Conservation (phyloP, 2,329 filamentous ascomycete species). For the Hypoxylon sp. region DNA sequence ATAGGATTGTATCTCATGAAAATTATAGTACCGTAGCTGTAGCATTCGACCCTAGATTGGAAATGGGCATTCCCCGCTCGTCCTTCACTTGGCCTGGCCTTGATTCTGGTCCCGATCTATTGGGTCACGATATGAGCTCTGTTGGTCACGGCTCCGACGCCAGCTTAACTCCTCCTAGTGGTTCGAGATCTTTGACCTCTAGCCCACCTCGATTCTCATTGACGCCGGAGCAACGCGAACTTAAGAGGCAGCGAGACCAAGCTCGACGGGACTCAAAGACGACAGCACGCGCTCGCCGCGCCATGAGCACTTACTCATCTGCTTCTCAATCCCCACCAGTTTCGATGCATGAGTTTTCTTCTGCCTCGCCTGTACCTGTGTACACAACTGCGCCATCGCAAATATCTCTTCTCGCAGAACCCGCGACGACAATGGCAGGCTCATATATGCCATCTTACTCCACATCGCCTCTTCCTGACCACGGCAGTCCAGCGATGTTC, state of each 20-base stretch:
- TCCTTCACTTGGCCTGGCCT: slow-evolving; percentile 66
- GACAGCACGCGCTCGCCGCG: slow-evolving; percentile 65
- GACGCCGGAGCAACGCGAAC: slow-evolving; percentile 72
- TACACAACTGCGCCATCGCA: slow-evolving; percentile 68
- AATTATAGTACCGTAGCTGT: slow-evolving; percentile 63
- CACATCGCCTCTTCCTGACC: slow-evolving; percentile 62
- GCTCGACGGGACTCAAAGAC: slow-evolving; percentile 72
- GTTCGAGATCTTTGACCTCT: slow-evolving; percentile 68
- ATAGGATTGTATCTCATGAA: slow-evolving; percentile 23
- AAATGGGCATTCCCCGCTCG: slow-evolving; percentile 65
- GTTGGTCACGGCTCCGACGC: slow-evolving; percentile 64
- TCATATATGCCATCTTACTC: slow-evolving; percentile 67
- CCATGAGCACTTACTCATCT: slow-evolving; percentile 61
- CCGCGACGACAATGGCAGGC: slow-evolving; percentile 60
- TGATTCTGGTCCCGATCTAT: slow-evolving; percentile 58
- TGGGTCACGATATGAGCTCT: slow-evolving; percentile 64
- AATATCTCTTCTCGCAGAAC: slow-evolving; percentile 67
- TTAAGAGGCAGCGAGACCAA: slow-evolving; percentile 73
- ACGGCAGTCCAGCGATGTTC: slow-evolving; percentile 52
- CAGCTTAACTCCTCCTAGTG: slow-evolving; percentile 66
- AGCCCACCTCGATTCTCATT: slow-evolving; percentile 70
- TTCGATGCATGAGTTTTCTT: slow-evolving; percentile 61
- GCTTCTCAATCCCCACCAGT: slow-evolving; percentile 60
- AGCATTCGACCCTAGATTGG: slow-evolving; percentile 66
- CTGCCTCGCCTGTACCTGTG: slow-evolving; percentile 62